A percentile compares a stretch with the other conserved stretches of the same genome.
These are phyloP conservation scores for Podospora conica DNA, from an alignment of 495 filamentous ascomycete species.

Conservation along the genomic window DNA sequence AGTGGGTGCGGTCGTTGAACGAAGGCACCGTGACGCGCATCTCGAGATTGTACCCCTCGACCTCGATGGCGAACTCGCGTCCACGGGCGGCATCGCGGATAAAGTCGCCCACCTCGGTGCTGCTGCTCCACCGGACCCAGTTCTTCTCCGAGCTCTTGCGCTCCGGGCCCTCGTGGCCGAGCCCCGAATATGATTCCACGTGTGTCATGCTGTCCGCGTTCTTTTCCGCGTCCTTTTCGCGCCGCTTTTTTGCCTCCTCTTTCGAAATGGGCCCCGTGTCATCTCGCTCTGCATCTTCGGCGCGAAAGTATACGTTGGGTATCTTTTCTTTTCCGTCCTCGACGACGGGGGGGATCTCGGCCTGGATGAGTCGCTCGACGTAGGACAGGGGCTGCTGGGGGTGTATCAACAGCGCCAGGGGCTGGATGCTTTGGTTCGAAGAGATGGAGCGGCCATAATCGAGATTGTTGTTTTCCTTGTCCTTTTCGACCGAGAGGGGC, in stretches of 20 bases:
- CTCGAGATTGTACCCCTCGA: constrained; percentile 64
- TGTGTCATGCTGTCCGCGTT: constrained; percentile 18
- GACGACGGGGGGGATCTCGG: constrained; percentile 71
- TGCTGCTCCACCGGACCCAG: constrained; percentile 86
- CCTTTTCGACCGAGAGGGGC: constrained; percentile 52
- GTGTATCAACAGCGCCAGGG: constrained; percentile 82
- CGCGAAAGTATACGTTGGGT: constrained; percentile 72
- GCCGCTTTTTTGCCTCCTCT: constrained; percentile 20
- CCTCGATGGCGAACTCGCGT: constrained; percentile 76
- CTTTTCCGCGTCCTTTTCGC: constrained; percentile 13
- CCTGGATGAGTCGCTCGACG: constrained; percentile 83
- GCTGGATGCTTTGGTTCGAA: constrained; percentile 60
- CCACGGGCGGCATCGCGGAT: constrained; percentile 83
- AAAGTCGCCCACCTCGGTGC: constrained; percentile 91
- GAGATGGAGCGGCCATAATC: constrained; percentile 36
- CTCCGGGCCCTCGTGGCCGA: constrained; percentile 46
- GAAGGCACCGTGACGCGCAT: constrained; percentile 76
- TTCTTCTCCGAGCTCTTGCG: constrained; percentile 37
- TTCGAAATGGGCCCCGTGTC: constrained; percentile 33
- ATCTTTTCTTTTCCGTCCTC: constrained; percentile 56
- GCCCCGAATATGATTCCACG: constrained; percentile 55
- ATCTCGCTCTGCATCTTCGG: constrained; percentile 64
- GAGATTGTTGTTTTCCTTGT: constrained; percentile 40
- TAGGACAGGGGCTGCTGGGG: constrained; percentile 91
- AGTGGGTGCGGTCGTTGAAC: constrained; percentile 85